A percentile compares a stretch with the other conserved stretches of the same genome.
Evolutionary conservation across 768 basidiomycete genomes (phyloP).

Genomic region (Candolleomyces eurysporus): DNA sequence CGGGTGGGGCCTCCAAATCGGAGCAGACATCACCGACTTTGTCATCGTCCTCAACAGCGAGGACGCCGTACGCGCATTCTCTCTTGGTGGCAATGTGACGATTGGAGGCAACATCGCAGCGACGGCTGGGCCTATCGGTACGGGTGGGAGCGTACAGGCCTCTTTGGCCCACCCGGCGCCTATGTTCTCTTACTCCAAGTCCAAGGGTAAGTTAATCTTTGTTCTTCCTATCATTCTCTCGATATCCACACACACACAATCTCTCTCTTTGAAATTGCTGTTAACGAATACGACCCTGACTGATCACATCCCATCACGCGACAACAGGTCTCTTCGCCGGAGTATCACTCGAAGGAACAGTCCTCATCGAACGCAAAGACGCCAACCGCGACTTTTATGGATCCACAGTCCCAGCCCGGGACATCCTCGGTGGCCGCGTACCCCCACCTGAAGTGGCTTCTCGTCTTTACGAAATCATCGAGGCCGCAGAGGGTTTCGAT

Average conservation of each 20-base stretch:
- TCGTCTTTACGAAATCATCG: conserved; percentile 91
- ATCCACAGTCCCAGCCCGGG: conserved; percentile 80
- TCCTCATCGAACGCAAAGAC: conserved; percentile 92
- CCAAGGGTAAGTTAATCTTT: conserved; percentile 65
- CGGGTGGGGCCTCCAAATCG: conserved; percentile 94
- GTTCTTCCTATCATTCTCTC: neutral
- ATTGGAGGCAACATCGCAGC: conserved; percentile 89
- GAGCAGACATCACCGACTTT: conserved; percentile 93
- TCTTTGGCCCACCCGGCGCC: conserved; percentile 90
- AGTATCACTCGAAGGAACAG: conserved; percentile 91
- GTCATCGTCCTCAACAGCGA: conserved; percentile 97
- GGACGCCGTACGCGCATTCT: conserved; percentile 94
- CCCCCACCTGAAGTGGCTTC: conserved; percentile 98
- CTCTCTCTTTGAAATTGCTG: neutral
- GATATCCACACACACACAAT: conserved; percentile 2
- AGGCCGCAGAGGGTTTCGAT: conserved; percentile 91
- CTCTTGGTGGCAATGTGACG: conserved; percentile 92
- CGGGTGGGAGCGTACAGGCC: conserved; percentile 87
- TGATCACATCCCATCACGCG: neutral
- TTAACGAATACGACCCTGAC: too few relatives aligned
- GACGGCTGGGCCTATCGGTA: conserved; percentile 90
- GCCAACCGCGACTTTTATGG: conserved; percentile 97
- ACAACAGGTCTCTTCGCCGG: conserved; percentile 87
- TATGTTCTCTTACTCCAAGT: conserved; percentile 97
- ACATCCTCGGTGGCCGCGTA: conserved; percentile 90